Percentiles rank a stretch among this genome's conserved stretches.
These are phyloP conservation scores for Suhomyces maxii DNA, from an alignment of 1,139 yeast species.

Conservation along the genomic window DNA sequence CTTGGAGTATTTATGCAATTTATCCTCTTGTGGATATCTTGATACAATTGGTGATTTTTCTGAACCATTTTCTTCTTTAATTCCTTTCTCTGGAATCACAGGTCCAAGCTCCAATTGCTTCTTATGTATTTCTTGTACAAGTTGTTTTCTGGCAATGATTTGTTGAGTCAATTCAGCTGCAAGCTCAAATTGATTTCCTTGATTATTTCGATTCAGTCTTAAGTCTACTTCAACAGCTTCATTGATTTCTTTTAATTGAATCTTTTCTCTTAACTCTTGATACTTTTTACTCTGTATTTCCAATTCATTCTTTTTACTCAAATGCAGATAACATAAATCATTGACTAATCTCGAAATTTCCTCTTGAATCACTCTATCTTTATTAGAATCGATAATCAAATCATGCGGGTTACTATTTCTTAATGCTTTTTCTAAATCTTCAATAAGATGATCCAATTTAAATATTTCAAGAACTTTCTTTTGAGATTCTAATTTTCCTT, in stretches of 20 bases:
- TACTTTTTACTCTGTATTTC: slow-evolving; percentile 19
- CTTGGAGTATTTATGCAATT: slow-evolving; percentile 43
- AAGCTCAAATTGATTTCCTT: slow-evolving; percentile 17
- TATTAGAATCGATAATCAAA: slow-evolving; percentile 23
- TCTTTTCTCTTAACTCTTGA: slow-evolving; percentile 16
- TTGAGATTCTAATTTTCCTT: slow-evolving; percentile 36
- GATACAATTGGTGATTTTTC: slow-evolving; percentile 21
- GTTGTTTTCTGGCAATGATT: slow-evolving; percentile 21
- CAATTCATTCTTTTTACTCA: slow-evolving; percentile 37
- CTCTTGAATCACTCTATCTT: slow-evolving; percentile 42
- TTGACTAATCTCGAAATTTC: slow-evolving; percentile 43
- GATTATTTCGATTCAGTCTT: background rate
- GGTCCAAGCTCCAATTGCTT: slow-evolving; percentile 24
- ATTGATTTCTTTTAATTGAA: slow-evolving; percentile 12
- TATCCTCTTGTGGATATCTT: slow-evolving; percentile 34
- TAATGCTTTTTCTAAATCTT: slow-evolving; percentile 18
- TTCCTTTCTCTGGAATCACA: background rate
- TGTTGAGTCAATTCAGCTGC: slow-evolving; percentile 25
- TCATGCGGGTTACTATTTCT: slow-evolving; percentile 19
- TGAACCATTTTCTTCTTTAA: slow-evolving; percentile 1
- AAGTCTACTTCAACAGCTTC: slow-evolving; percentile 4
- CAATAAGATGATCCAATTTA: slow-evolving; percentile 40
- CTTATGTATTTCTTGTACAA: slow-evolving; percentile 20
- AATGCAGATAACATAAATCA: slow-evolving; percentile 40
- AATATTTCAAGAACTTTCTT: slow-evolving; percentile 34